Evolutionary conservation across 768 basidiomycete genomes (phyloP).

Genomic region (Mycena pura): DNA sequence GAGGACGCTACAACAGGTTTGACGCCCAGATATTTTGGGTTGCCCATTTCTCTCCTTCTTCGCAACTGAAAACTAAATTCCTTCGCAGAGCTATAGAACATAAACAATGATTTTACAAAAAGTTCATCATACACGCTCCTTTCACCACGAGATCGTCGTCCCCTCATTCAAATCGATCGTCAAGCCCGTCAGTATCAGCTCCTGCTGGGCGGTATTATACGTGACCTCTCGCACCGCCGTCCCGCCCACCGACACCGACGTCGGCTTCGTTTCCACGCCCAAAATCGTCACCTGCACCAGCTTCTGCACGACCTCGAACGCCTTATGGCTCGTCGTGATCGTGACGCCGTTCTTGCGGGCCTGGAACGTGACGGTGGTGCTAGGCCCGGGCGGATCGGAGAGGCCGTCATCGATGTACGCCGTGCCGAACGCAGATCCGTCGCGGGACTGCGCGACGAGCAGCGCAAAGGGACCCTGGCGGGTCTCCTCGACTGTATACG

Average conservation of each 20-base stretch:
- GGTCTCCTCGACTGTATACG: constrained; percentile 74
- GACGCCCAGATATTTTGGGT: constrained; percentile 7
- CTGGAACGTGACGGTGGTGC: constrained; percentile 53
- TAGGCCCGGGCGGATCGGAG: constrained; percentile 60
- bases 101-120: constrained; percentile 11
- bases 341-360: constrained; percentile 43
- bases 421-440: constrained; percentile 54
- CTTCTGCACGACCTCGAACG: constrained; percentile 52
- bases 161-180: constrained; percentile 51
- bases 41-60: constrained; percentile 7
- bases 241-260: constrained; percentile 47
- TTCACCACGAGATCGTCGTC: constrained; percentile 43
- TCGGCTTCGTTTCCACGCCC: constrained; percentile 53
- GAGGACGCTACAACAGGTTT: constrained; percentile 8
- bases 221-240: constrained; percentile 41
- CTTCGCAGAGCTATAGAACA: constrained; percentile 14
- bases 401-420: constrained; percentile 78
- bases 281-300: constrained; percentile 65
- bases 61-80: constrained; percentile 12
- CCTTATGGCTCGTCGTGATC: constrained; percentile 45
- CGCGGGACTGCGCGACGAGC: constrained; percentile 57
- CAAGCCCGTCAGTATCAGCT: constrained; percentile 48
- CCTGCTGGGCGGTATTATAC: constrained; percentile 46
- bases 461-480: constrained; percentile 66
- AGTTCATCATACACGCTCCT: constrained; percentile 4